Evolutionary conservation across 352 stramenopile genomes (phyloP).

Genomic region (Pythium sukuiense): DNA sequence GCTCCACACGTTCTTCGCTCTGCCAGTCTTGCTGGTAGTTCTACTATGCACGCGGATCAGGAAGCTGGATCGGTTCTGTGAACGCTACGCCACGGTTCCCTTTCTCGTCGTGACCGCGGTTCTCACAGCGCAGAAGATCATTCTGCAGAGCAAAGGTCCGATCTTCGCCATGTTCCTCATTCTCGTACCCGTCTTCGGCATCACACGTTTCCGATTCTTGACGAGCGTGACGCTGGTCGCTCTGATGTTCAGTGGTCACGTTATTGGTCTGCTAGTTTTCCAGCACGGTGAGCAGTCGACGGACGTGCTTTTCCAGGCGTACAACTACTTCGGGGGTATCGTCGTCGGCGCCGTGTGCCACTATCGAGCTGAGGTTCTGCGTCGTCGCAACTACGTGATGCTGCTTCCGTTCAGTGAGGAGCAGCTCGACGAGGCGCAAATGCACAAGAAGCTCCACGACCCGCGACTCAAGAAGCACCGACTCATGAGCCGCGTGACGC

Average conservation of each 20-base stretch:
- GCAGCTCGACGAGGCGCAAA: constrained; percentile 19
- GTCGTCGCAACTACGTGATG: constrained; percentile 40
- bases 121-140: constrained; percentile 38
- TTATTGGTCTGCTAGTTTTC: constrained; percentile 27
- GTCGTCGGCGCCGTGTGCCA: constrained; percentile 38
- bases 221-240: constrained; percentile 32
- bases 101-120: constrained; percentile 34
- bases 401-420: constrained; percentile 39
- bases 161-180: constrained; percentile 44
- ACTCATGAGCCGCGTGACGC: constrained; percentile 31
- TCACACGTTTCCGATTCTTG: constrained; percentile 43
- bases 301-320: constrained; percentile 42
- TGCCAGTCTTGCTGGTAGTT: constrained; percentile 21
- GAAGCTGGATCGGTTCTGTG: constrained; percentile 29
- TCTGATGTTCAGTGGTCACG: constrained; percentile 32
- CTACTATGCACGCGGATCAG: constrained; percentile 29
- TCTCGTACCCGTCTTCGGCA: constrained; percentile 43
- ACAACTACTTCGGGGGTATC: constrained; percentile 45
- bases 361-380: constrained; percentile 41
- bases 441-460: constrained; percentile 33
- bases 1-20: constrained; percentile 25
- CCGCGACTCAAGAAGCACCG: constrained; percentile 37
- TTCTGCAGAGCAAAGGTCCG: constrained; percentile 31
- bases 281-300: constrained; percentile 32
- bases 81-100: constrained; percentile 34